Percentiles rank a stretch among this genome's conserved stretches.
Conservation (phyloP, 1,284 basidiomycete species). For the Cryptococcus amylolentus region DNA sequence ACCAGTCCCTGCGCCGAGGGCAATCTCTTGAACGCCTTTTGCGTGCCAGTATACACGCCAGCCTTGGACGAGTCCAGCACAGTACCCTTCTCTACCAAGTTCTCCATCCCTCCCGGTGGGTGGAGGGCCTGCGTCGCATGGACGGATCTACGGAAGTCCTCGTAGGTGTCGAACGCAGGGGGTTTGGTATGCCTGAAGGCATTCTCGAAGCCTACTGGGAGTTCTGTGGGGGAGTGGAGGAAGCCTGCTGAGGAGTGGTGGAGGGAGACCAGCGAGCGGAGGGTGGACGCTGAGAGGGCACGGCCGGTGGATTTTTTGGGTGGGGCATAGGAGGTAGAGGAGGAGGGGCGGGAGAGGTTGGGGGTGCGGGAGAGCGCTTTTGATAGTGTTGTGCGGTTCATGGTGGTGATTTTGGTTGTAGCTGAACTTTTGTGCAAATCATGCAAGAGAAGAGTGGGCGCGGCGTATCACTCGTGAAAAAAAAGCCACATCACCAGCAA, state of each 20-base stretch:
- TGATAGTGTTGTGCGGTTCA: slow-evolving; percentile 8
- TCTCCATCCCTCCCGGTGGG: slow-evolving; percentile 13
- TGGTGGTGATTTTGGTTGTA: slow-evolving; percentile 3
- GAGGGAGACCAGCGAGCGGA: slow-evolving; percentile 36
- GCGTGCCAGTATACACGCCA: slow-evolving; percentile 1
- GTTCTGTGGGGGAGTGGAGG: slow-evolving; percentile 32
- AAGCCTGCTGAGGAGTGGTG: slow-evolving; percentile 44
- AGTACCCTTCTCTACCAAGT: slow-evolving; percentile 13
- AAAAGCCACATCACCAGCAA: not conserved
- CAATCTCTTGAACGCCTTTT: slow-evolving; percentile 1
- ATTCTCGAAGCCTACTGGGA: slow-evolving; percentile 33
- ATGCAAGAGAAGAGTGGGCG: not conserved
- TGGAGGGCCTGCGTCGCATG: slow-evolving; percentile 1
- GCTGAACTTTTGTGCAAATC: not conserved
- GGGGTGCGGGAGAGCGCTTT: not conserved
- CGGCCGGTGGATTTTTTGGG: slow-evolving; percentile 9
- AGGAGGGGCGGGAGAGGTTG: not conserved
- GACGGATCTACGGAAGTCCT: slow-evolving; percentile 7
- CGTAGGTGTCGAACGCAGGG: slow-evolving; percentile 18
- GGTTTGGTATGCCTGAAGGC: slow-evolving; percentile 23
- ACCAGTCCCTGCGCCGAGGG: not conserved
- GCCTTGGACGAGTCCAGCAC: slow-evolving; percentile 5
- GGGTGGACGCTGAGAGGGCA: slow-evolving; percentile 20
- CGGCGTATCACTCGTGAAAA: not conserved
- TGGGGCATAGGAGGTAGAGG: slow-evolving; percentile 9